These are phyloP conservation scores for Chrysoporthe puriensis DNA, from an alignment of 2,329 filamentous ascomycete species.

Conservation along the genomic window DNA sequence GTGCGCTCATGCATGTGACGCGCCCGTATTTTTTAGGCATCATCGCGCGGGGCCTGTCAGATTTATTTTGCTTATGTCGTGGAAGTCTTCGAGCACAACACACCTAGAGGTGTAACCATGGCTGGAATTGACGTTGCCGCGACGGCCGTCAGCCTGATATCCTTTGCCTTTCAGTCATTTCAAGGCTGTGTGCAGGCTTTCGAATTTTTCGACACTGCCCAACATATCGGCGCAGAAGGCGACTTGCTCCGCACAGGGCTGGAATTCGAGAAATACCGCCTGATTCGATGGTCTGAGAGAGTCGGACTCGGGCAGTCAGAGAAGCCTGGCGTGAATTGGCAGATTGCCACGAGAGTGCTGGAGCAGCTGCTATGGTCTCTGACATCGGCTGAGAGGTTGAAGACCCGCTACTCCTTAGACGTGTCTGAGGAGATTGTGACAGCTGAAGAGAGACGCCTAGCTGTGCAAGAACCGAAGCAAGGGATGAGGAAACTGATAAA, in stretches of 20 bases:
- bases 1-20: too few relatives aligned
- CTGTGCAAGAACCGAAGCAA: conserved; percentile 9
- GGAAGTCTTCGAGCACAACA: background rate
- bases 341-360: conserved; percentile 29
- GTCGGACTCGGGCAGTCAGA: conserved; percentile 28
- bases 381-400: conserved; percentile 29
- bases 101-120: background rate
- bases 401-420: conserved; percentile 30
- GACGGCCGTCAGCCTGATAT: conserved; percentile 22
- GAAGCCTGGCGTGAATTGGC: conserved; percentile 30
- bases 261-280: conserved; percentile 32
- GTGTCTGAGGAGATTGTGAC: conserved; percentile 29
- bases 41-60: background rate
- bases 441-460: conserved; percentile 9
- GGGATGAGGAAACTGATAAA: conserved; percentile 29
- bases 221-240: conserved; percentile 31
- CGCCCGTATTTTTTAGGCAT: background rate
- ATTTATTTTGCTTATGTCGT: background rate
- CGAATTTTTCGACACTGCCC: conserved; percentile 30
- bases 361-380: conserved; percentile 28
- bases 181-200: conserved; percentile 29
- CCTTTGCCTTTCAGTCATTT: conserved; percentile 29
- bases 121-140: conserved; percentile 25
- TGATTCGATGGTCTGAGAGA: conserved; percentile 29
- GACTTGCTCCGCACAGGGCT: conserved; percentile 30